These are phyloP conservation scores for Penicillium arizonense DNA, from an alignment of 495 filamentous ascomycete genomes.

Conservation along the genomic window DNA sequence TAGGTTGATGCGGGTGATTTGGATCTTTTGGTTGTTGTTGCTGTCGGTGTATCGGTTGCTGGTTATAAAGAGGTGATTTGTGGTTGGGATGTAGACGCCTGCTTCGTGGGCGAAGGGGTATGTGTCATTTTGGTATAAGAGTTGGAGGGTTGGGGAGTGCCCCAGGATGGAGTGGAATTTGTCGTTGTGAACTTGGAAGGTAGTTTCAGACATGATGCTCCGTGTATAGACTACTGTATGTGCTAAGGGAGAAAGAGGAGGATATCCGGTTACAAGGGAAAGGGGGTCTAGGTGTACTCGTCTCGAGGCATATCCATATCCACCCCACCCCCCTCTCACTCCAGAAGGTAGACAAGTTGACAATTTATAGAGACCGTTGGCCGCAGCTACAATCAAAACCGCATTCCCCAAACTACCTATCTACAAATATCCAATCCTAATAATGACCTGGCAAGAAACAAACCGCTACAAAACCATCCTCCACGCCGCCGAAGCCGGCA, in stretches of 20 bases:
- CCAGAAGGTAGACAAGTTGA: background rate
- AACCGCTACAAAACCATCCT: conserved; percentile 47
- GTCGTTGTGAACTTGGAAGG: conserved; percentile 22
- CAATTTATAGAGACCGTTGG: background rate
- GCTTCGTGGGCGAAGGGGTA: conserved; percentile 59
- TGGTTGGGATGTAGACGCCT: conserved; percentile 50
- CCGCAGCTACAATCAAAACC: too few relatives aligned
- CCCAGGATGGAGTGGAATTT: conserved; percentile 33
- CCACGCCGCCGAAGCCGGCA: conserved; percentile 56
- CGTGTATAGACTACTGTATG: too few relatives aligned
- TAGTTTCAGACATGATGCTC: background rate
- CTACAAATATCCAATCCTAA: too few relatives aligned
- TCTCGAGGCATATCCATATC: too few relatives aligned
- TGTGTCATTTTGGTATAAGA: conserved; percentile 30
- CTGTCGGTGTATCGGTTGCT: conserved; percentile 39
- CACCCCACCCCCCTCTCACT: too few relatives aligned
- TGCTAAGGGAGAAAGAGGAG: too few relatives aligned
- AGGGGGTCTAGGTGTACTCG: too few relatives aligned
- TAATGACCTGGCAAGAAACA: conserved; percentile 16
- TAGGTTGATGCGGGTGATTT: conserved; percentile 35
- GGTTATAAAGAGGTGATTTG: conserved; percentile 56
- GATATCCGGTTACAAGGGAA: too few relatives aligned
- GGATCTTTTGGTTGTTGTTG: conserved; percentile 22
- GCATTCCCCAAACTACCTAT: too few relatives aligned
- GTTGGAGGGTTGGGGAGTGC: conserved; percentile 25